A percentile compares a stretch with the other conserved stretches of the same genome.
phyloP scores from a whole-genome alignment of 495 filamentous ascomycete genomes.

The Aspergillus affinis region DNA sequence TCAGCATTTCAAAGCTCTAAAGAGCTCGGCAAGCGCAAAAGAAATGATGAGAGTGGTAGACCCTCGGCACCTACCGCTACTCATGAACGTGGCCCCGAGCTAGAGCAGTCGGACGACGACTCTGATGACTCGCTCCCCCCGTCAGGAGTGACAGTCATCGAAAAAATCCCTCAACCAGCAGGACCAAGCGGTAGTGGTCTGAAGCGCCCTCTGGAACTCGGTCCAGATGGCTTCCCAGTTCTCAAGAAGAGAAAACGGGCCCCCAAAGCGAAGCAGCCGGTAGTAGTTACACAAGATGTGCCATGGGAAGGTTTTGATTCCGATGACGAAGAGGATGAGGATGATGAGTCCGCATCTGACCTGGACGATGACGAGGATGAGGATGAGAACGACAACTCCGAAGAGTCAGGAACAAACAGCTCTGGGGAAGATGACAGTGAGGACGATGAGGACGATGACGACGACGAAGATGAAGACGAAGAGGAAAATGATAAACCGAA shows the following conservation, averaged over 20 bases:
- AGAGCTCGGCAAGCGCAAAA: constrained; percentile 62
- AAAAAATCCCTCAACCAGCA: constrained; percentile 12
- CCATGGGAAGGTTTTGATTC: constrained; percentile 64
- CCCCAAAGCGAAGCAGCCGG: constrained; percentile 29
- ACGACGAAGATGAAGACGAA: constrained; percentile 24
- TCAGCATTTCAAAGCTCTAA: constrained; percentile 72
- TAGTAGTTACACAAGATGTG: constrained; percentile 42
- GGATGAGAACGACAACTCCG: constrained; percentile 25
- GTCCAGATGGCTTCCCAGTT: constrained; percentile 73
- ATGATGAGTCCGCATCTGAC: constrained; percentile 17
- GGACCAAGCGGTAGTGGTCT: constrained; percentile 68
- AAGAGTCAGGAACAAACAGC: constrained; percentile 14
- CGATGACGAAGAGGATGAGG: constrained; percentile 29
- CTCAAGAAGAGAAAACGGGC: constrained; percentile 65
- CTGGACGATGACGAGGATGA: constrained; percentile 17
- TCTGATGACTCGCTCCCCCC: constrained; percentile 40
- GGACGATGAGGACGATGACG: constrained; percentile 24
- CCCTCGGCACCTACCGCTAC: constrained; percentile 1
- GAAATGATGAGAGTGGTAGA: constrained; percentile 20
- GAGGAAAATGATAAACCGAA: constrained; percentile 37
- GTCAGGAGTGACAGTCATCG: constrained; percentile 16
- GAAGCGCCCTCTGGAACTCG: constrained; percentile 80
- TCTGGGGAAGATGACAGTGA: constrained; percentile 26
- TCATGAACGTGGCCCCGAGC: constrained; percentile 15
- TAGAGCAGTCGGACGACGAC: constrained; percentile 34